Conservation (phyloP, 805 yeast species). For the Geotrichum ghanense region DNA sequence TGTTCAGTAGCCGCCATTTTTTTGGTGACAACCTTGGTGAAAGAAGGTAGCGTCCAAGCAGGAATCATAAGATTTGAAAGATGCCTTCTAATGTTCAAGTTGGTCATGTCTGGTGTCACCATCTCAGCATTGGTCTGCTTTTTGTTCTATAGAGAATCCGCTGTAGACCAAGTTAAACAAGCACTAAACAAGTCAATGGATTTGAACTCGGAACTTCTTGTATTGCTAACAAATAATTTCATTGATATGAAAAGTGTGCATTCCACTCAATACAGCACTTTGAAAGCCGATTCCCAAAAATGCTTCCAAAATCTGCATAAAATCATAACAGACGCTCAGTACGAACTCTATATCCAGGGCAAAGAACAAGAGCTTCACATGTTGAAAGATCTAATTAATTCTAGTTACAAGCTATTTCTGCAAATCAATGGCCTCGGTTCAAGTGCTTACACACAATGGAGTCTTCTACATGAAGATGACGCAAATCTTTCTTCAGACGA, state of each 20-base stretch:
- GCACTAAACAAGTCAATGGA: constrained; percentile 41
- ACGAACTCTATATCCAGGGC: constrained; percentile 46
- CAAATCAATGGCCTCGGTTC: constrained; percentile 57
- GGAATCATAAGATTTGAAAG: constrained; percentile 45
- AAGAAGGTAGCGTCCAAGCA: constrained; percentile 58
- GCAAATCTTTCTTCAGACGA: constrained; percentile 1
- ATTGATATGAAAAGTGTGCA: constrained; percentile 36
- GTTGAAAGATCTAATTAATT: constrained; percentile 36
- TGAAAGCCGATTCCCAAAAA: constrained; percentile 30
- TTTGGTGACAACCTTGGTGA: constrained; percentile 56
- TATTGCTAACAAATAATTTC: constrained; percentile 38
- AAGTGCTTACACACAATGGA: constrained; percentile 59
- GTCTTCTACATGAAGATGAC: constrained; percentile 30
- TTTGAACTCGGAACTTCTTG: constrained; percentile 38
- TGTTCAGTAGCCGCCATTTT: constrained; percentile 67
- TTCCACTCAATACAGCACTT: constrained; percentile 19
- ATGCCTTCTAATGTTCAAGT: constrained; percentile 40
- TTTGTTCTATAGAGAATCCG: constrained; percentile 52
- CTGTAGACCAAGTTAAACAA: constrained; percentile 34
- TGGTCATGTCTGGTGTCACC: constrained; percentile 50
- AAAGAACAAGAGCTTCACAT: constrained; percentile 40
- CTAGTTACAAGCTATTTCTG: constrained; percentile 40
- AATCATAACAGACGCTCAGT: constrained; percentile 46
- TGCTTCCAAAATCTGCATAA: constrained; percentile 31
- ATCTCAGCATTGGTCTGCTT: constrained; percentile 52